A percentile compares a stretch with the other conserved stretches of the same genome.
phyloP scores from a whole-genome alignment of 805 yeast species.

The Schwanniomyces pseudopolymorphus region DNA sequence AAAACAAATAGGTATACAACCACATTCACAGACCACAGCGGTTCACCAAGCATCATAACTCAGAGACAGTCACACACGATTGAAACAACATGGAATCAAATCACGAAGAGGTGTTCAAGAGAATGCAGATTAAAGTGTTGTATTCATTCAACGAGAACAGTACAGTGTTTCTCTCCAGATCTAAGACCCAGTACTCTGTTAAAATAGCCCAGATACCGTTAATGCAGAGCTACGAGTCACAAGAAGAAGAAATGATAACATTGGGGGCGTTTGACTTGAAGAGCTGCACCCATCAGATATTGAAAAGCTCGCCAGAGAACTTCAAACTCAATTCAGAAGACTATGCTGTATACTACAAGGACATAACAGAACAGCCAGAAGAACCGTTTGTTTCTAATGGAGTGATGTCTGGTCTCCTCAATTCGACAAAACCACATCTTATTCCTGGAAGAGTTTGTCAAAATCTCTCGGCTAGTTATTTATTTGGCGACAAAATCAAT shows the following conservation, averaged over 20 bases:
- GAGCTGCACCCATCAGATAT: constrained; percentile 37
- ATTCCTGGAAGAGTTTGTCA: constrained; percentile 60
- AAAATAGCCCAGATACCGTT: constrained; percentile 39
- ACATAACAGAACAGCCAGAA: constrained; percentile 47
- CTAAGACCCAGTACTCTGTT: constrained; percentile 31
- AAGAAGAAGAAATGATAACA: constrained; percentile 29
- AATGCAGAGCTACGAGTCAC: constrained; percentile 6
- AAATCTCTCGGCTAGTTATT: constrained; percentile 48
- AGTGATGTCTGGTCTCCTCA: constrained; percentile 29
- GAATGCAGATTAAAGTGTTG: constrained; percentile 47
- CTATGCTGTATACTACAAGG: constrained; percentile 47
- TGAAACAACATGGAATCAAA: constrained; percentile 3
- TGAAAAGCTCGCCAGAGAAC: constrained; percentile 42
- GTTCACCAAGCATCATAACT: not conserved
- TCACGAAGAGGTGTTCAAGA: constrained; percentile 21
- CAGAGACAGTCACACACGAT: constrained; percentile 1
- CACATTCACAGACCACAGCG: not conserved
- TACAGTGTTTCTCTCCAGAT: constrained; percentile 43
- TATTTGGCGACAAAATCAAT: constrained; percentile 36
- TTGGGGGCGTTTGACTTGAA: constrained; percentile 44
- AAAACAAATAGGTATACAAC: not conserved
- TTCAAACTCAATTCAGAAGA: constrained; percentile 38
- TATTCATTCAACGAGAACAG: constrained; percentile 44
- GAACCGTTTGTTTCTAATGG: constrained; percentile 49
- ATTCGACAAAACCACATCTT: constrained; percentile 22